Conservation (phyloP, 495 filamentous ascomycete species). For the Jackrogersella multiformis region DNA sequence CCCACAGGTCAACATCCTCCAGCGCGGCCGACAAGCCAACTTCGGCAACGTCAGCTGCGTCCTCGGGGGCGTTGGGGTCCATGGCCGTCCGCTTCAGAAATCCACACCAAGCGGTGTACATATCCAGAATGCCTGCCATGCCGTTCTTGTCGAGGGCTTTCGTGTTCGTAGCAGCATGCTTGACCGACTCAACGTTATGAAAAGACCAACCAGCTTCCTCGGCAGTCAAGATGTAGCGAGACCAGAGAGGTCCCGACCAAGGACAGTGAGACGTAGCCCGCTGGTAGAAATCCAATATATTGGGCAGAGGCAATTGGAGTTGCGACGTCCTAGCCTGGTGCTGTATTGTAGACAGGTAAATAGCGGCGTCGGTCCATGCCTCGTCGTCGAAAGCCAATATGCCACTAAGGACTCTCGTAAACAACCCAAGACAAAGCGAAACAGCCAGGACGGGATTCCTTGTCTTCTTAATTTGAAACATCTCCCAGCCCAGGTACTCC, state of each 20-base stretch:
- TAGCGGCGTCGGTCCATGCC: constrained; percentile 84
- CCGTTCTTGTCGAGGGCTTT: constrained; percentile 75
- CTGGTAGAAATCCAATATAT: constrained; percentile 61
- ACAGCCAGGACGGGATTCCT: constrained; percentile 57
- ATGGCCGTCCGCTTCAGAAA: constrained; percentile 87
- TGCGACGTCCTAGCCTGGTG: constrained; percentile 45
- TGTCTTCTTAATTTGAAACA: constrained; percentile 64
- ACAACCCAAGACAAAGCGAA: constrained; percentile 75
- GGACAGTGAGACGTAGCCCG: constrained; percentile 88
- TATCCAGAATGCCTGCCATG: constrained; percentile 85
- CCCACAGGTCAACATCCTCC: constrained; percentile 81
- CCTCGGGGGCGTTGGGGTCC: constrained; percentile 77
- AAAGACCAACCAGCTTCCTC: constrained; percentile 80
- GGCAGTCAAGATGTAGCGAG: constrained; percentile 81
- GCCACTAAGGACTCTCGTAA: constrained; percentile 74
- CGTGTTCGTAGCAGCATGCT: constrained; percentile 88
- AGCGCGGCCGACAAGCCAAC: constrained; percentile 86
- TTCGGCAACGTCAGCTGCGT: constrained; percentile 90
- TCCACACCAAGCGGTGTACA: constrained; percentile 92
- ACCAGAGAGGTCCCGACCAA: constrained; percentile 91
- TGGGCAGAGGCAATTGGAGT: constrained; percentile 50
- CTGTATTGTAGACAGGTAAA: constrained; percentile 66
- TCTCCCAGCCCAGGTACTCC: constrained; percentile 88
- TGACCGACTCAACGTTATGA: constrained; percentile 83
- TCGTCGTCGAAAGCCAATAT: constrained; percentile 72